Evolutionary conservation across 179 eudicot species (phyloP), one percentile per base, ranked within the genome.

Genomic region (Silene noctiflora): DNA sequence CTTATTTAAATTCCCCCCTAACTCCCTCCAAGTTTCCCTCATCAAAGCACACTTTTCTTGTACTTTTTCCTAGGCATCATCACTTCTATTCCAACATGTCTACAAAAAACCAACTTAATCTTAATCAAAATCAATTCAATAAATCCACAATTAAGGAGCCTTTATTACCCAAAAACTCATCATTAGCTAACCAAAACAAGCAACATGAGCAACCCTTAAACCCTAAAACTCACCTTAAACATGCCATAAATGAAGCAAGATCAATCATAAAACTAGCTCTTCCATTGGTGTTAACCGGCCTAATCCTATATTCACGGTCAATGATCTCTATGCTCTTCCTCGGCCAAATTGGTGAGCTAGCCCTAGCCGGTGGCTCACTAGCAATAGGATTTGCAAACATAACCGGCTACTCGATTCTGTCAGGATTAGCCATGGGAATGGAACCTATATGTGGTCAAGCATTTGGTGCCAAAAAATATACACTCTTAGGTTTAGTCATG

Each of bases 381-480:
- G 96, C 96, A 16, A 73, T 90, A 19, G 94, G 94, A 4, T 91
- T 91, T 19, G 94, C 94, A 21, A 91, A 91, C 77, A 89, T 91
- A 73, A 86, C 94, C 7, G 96, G 94, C 58, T 89, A 91, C 83
- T 91, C 96, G 12, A 78, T 91, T 69, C 89, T 91, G 22, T 91
- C 96, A 1, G 96, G 96, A 61, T 87, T 91, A 2, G 87, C 94
- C 33, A 83, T 87, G 87, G 94, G 96, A 3, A 91, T 91, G 96
- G 96, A 91, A 79, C 96, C 96, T 35, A 87, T 91, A 19, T 91
- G 96, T 80, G 93, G 87, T 13, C 96, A 91, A 69, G 94, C 94
- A 7, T 89, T 87, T 42, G 96, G 96, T 3, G 93, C 96, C 16
- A 82, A 82, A 68, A 86, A 87, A 56, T 83, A 77, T 77, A 89